These are phyloP conservation scores for Stellera chamaejasme DNA, from an alignment of 345 rosid genomes.

Conservation along the genomic window DNA sequence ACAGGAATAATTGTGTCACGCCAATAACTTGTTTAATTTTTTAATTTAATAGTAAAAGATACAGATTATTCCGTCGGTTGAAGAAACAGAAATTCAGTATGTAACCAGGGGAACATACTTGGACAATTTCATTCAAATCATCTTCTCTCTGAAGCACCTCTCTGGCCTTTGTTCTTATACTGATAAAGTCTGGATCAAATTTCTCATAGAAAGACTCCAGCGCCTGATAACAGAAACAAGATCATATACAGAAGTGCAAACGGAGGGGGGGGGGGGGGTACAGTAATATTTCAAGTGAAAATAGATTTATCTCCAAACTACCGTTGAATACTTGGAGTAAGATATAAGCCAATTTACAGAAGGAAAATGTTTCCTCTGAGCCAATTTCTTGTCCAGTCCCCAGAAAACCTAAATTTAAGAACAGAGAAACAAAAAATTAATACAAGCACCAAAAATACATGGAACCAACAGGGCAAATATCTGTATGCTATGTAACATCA, in stretches of 20 bases:
- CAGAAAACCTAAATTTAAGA: slow-evolving; percentile 78
- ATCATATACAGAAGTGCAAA: too few species aligned
- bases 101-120: slow-evolving; percentile 34
- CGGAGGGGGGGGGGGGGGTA: too few species aligned
- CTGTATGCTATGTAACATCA: too few species aligned
- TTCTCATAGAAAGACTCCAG: slow-evolving; percentile 94
- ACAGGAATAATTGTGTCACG: too few species aligned
- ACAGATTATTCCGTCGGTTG: background rate
- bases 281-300: background rate
- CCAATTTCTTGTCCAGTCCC: slow-evolving; percentile 99
- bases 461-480: background rate
- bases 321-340: slow-evolving; percentile 92
- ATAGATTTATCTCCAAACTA: slow-evolving; percentile 21
- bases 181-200: slow-evolving; percentile 95
- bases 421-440: slow-evolving; percentile 2
- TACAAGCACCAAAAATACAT: background rate
- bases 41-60: background rate
- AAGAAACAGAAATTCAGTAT: background rate
- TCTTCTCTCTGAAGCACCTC: slow-evolving; percentile 99
- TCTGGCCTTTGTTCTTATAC: slow-evolving; percentile 97
- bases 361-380: slow-evolving; percentile 99
- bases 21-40: too few species aligned
- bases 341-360: slow-evolving; percentile 99
- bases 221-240: slow-evolving; percentile 43
- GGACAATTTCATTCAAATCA: slow-evolving; percentile 98